These are phyloP conservation scores for Leishmania mexicana DNA, from an alignment of 208 protist genomes.

Conservation along the genomic window DNA sequence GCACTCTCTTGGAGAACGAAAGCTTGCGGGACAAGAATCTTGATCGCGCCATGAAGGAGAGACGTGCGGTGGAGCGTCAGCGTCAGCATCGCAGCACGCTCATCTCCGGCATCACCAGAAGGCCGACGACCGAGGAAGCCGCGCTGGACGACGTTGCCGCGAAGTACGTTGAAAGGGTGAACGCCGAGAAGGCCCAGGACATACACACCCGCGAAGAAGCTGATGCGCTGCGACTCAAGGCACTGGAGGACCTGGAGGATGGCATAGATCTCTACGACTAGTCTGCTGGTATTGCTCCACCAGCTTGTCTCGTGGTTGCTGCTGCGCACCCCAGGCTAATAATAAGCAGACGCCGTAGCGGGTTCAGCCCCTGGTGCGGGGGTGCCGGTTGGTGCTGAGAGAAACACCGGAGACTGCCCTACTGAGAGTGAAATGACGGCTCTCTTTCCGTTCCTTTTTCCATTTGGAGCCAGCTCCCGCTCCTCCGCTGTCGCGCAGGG, in stretches of 20 bases:
- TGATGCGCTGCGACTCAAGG: conserved; percentile 53
- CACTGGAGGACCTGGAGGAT: conserved; percentile 83
- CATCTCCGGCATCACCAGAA: conserved; percentile 40
- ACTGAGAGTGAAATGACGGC: too few species aligned
- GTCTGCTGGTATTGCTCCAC: neutral
- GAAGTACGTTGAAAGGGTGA: conserved; percentile 59
- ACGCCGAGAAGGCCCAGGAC: conserved; percentile 46
- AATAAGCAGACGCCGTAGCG: neutral
- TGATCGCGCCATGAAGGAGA: conserved; percentile 87
- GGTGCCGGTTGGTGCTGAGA: neutral
- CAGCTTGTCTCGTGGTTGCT: neutral
- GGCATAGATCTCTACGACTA: conserved; percentile 67
- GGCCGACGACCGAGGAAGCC: conserved; percentile 34
- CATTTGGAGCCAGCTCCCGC: neutral
- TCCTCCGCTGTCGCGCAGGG: neutral
- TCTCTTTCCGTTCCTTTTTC: neutral
- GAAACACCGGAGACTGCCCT: neutral
- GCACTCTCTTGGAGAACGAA: conserved; percentile 93
- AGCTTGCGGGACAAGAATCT: conserved; percentile 94
- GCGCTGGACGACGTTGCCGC: conserved; percentile 55
- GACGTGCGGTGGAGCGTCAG: conserved; percentile 65
- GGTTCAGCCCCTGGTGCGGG: neutral
- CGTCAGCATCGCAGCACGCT: conserved; percentile 75
- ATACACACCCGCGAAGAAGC: conserved; percentile 38
- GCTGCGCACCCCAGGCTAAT: too few species aligned